Evolutionary conservation across 2,329 filamentous ascomycete species (phyloP).

Genomic region (Ophiostoma himal-ulmi): DNA sequence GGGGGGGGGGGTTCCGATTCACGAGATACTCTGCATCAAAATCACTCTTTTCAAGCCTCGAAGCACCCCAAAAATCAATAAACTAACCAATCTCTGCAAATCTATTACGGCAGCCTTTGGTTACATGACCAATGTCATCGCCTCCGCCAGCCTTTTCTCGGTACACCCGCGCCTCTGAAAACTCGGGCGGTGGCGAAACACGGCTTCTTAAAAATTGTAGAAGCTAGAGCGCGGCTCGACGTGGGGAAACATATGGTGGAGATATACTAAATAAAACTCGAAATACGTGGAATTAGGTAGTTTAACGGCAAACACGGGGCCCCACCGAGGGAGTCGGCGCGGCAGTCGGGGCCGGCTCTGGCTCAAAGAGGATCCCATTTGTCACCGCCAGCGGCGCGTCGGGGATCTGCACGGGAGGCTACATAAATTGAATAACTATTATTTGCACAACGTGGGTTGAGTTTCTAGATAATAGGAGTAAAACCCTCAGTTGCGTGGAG

Average conservation of each 20-base stretch:
- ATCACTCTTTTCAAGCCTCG: neutral
- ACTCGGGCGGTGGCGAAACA: slow-evolving; percentile 1
- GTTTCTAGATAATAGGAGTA: neutral
- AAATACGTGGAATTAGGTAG: neutral
- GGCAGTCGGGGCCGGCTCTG: neutral
- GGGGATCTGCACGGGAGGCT: slow-evolving; percentile 1
- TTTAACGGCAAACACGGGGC: neutral
- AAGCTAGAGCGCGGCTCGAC: slow-evolving; percentile 1
- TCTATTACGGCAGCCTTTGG: neutral
- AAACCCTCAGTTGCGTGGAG: neutral
- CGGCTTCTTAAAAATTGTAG: neutral
- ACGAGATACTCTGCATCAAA: neutral
- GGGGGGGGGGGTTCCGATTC: neutral
- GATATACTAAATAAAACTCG: neutral
- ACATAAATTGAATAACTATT: neutral
- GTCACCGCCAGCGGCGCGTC: slow-evolving; percentile 5
- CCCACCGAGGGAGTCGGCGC: neutral
- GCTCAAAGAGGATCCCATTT: neutral
- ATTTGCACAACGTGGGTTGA: neutral
- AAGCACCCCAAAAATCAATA: neutral
- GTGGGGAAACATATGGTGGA: neutral
- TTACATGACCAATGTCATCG: slow-evolving; percentile 3
- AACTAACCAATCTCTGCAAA: neutral
- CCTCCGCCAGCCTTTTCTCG: neutral
- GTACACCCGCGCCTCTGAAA: neutral